Base-by-base conservation (phyloP, 2,329 filamentous ascomycete genomes). In the Diaporthe amygdali region DNA sequence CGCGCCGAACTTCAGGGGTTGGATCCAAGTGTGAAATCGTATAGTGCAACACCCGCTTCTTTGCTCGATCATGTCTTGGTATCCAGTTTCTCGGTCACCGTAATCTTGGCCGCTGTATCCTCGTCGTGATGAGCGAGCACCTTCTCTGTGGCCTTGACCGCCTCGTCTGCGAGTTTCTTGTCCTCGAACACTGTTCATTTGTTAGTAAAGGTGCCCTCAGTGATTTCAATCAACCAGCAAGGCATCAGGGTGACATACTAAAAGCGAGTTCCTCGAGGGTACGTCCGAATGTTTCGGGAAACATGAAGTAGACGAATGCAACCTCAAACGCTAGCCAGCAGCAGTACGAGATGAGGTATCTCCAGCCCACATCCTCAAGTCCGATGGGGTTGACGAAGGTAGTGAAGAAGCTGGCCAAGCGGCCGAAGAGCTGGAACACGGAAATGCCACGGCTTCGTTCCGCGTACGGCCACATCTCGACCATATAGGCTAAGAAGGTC, bases 331-430 rank as follows among this genome's bases (percentile, higher is more conserved):
- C 73, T 55, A 79, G 78, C 76, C 78, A 79, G 76, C 76, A 78
- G 74, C 76, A 76, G 73, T 79, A 80, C 61, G 77, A 75, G 20
- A 80, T 76, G 17, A 79, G 73, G 47, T 76, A 79, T 73, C 76
- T 77, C 78, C 78, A 79, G 47, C 76, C 76, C 30, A 78, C 78
- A 30, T 73, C 71, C n/a, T 75, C 68, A 22, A 78, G 75, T 51
- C 77, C 78, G 27, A 80, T 77, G 8, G 78, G 78, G 72, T 79
- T 80, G 73, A 80, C 77, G 47, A 77, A 76, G 37, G 77, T 79
- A 5, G 75, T 76, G 20, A 80, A 79, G 71, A 80, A 80, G 72
- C 76, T 74, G 1, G 76, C 76, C 15, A 74, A 73, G 63, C 78
- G 77, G 72, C 77, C 77, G 67, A 77, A 79, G 72, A 79, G 76